These are phyloP conservation scores for Erigeron canadensis DNA, from an alignment of 129 eudicot species.

Conservation along the genomic window DNA sequence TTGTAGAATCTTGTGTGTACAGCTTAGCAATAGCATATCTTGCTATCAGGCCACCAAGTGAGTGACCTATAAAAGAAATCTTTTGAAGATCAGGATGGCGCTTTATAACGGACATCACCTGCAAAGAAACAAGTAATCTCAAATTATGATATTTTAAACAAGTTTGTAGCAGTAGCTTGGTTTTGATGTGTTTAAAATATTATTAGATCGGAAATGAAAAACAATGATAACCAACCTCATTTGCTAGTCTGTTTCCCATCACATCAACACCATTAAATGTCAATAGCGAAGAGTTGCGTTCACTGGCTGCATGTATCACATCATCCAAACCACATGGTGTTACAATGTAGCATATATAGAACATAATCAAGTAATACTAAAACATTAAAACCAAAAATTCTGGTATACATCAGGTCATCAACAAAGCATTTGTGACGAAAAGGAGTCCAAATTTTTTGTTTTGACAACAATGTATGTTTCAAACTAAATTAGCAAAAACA, in stretches of 20 bases:
- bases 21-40: conserved; percentile 90
- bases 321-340: conserved; percentile 9
- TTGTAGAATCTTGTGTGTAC: conserved; percentile 39
- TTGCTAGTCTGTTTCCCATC: conserved; percentile 91
- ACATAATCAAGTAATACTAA: background rate
- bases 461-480: too few species aligned
- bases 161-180: background rate
- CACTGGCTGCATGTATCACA: conserved; percentile 64
- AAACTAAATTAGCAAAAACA: too few species aligned
- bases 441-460: too few species aligned
- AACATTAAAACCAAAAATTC: background rate
- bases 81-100: conserved; percentile 66
- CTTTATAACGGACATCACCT: conserved; percentile 73
- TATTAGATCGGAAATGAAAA: background rate
- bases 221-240: conserved; percentile 60
- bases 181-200: background rate
- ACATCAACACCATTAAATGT: conserved; percentile 98
- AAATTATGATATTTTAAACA: conserved; percentile 10
- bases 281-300: conserved; percentile 66
- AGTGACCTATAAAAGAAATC: conserved; percentile 91
- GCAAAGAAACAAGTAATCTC: conserved; percentile 18
- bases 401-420: too few species aligned
- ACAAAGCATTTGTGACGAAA: too few species aligned
- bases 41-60: conserved; percentile 90
- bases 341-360: conserved; percentile 8